These are phyloP conservation scores for Nothomitra cinnamomea DNA, from an alignment of 2,329 filamentous ascomycete species.

Conservation along the genomic window DNA sequence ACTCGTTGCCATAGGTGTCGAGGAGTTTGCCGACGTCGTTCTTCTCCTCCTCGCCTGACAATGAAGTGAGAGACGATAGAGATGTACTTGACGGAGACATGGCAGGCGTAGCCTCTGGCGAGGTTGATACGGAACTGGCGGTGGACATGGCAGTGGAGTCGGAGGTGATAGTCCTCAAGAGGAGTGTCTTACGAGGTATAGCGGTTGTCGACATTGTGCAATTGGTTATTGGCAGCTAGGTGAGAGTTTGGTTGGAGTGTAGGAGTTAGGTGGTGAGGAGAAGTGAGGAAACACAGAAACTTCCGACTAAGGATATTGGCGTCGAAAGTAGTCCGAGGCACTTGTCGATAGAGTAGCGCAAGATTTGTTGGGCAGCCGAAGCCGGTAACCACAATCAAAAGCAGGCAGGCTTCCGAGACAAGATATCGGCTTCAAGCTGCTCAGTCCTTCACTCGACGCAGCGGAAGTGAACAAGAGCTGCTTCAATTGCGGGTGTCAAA, in stretches of 20 bases:
- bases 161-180: constrained; percentile 29
- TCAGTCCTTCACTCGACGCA: no score
- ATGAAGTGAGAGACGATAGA: constrained; percentile 71
- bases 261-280: neutral
- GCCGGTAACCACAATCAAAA: neutral
- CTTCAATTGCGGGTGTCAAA: no score
- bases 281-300: no score
- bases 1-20: constrained; percentile 90
- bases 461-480: no score
- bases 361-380: neutral
- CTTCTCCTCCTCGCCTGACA: constrained; percentile 34
- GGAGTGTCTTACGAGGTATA: constrained; percentile 31
- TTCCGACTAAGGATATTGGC: neutral
- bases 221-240: neutral
- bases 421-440: no score
- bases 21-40: constrained; percentile 46
- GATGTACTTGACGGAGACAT: constrained; percentile 71
- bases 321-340: neutral
- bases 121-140: constrained; percentile 34
- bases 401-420: no score
- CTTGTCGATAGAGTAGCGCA: neutral
- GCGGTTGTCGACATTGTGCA: constrained; percentile 33
- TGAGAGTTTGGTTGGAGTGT: no score
- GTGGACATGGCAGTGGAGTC: constrained; percentile 35
- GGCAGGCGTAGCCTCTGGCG: constrained; percentile 41